Conservation (phyloP, 345 rosid genomes). For the Populus euphratica region DNA sequence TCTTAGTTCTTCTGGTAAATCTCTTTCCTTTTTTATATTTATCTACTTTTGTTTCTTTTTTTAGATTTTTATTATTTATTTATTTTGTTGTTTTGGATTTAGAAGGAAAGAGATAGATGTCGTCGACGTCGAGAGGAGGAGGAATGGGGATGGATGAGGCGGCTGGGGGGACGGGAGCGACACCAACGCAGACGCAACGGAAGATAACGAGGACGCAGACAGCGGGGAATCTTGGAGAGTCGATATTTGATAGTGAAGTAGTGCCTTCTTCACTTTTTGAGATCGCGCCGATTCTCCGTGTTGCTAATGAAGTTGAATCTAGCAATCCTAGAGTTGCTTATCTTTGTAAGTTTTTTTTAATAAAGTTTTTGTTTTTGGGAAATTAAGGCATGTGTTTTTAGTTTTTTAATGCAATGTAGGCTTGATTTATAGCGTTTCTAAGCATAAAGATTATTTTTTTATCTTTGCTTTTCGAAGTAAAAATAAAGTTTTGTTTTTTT, state of each 20-base stretch:
- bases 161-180: constrained; percentile 18
- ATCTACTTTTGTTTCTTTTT: background rate
- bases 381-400: background rate
- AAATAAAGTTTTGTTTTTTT: background rate
- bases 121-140: constrained; percentile 28
- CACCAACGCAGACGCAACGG: constrained; percentile 40
- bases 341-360: constrained; percentile 59
- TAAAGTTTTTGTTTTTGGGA: background rate
- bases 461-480: no score
- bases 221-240: constrained; percentile 83
- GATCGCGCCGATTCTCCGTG: constrained; percentile 99
- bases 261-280: constrained; percentile 93
- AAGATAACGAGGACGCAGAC: constrained; percentile 84
- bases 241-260: constrained; percentile 87
- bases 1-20: background rate
- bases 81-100: background rate
- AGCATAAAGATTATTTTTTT: no score
- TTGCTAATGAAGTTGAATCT: constrained; percentile 95
- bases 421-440: background rate
- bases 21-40: background rate
- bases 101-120: constrained; percentile 5
- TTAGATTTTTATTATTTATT: background rate
- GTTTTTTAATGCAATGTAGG: background rate
- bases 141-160: constrained; percentile 19
- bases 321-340: constrained; percentile 93